Conservation (phyloP, 176 grass and related monocot species). For the Stipa capillata region DNA sequence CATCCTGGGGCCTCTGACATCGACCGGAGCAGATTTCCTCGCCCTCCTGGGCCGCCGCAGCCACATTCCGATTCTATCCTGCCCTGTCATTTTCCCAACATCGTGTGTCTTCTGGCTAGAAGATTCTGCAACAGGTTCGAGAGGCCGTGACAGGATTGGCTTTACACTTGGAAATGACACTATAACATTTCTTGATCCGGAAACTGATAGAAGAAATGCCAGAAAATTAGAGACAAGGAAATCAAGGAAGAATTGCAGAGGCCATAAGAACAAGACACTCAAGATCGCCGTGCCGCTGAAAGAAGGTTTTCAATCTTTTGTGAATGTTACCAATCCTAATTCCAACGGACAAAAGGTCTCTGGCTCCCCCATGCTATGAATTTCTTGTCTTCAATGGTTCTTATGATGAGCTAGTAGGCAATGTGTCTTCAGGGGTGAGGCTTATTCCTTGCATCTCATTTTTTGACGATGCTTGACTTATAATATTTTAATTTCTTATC, state of each 20-base stretch:
- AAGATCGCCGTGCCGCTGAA: constrained; percentile 46
- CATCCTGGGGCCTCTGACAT: constrained; percentile 19
- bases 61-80: constrained; percentile 24
- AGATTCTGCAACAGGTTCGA: neutral
- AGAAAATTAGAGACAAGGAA: neutral
- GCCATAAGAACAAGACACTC: constrained; percentile 6
- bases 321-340: constrained; percentile 16
- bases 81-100: constrained; percentile 7
- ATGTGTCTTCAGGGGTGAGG: constrained; percentile 28
- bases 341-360: constrained; percentile 6
- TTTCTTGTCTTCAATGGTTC: neutral
- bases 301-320: constrained; percentile 39
- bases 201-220: neutral
- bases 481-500: neutral
- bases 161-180: neutral
- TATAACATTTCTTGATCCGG: neutral
- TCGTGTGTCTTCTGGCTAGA: neutral
- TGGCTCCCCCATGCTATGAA: neutral
- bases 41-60: neutral
- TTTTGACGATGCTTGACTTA: neutral
- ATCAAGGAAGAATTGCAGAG: neutral
- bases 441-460: constrained; percentile 1
- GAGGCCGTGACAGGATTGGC: neutral
- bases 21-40: neutral
- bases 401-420: constrained; percentile 45